A percentile compares a stretch with the other conserved stretches of the same genome.
Conservation (phyloP, 2,329 filamentous ascomycete genomes). For the Seiridium unicorne region DNA sequence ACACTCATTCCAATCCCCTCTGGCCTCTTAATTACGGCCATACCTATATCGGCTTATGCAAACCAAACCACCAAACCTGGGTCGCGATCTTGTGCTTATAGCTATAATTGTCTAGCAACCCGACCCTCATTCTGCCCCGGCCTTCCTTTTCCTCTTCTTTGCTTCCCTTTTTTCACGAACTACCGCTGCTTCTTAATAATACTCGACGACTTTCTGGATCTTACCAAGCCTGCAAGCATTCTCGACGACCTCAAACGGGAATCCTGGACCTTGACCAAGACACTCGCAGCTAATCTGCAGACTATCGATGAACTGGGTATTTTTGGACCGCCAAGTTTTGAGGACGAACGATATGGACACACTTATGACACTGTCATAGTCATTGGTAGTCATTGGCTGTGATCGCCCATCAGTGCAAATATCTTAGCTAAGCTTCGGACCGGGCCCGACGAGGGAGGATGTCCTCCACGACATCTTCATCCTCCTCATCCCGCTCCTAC, state of each 20-base stretch:
- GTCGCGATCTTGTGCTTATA: constrained; percentile 5
- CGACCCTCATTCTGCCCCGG: not conserved
- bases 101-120: constrained; percentile 6
- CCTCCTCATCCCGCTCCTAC: constrained; percentile 21
- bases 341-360: not conserved
- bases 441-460: constrained; percentile 24
- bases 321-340: not conserved
- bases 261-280: not conserved
- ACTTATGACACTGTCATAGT: constrained; percentile 10
- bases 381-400: constrained; percentile 14
- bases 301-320: not conserved
- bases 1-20: constrained; percentile 6
- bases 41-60: constrained; percentile 11
- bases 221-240: not conserved
- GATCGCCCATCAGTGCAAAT: constrained; percentile 10
- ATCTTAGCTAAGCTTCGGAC: constrained; percentile 15
- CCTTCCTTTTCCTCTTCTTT: constrained; percentile 4
- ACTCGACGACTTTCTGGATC: not conserved
- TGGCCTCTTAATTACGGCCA: constrained; percentile 3
- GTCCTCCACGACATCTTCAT: constrained; percentile 28
- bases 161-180: not conserved
- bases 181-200: not conserved
- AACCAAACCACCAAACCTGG: constrained; percentile 6
- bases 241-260: not conserved
- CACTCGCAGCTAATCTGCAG: not conserved